Base-by-base conservation (phyloP, 768 basidiomycete species). In the Tricholoma saponaceum region DNA sequence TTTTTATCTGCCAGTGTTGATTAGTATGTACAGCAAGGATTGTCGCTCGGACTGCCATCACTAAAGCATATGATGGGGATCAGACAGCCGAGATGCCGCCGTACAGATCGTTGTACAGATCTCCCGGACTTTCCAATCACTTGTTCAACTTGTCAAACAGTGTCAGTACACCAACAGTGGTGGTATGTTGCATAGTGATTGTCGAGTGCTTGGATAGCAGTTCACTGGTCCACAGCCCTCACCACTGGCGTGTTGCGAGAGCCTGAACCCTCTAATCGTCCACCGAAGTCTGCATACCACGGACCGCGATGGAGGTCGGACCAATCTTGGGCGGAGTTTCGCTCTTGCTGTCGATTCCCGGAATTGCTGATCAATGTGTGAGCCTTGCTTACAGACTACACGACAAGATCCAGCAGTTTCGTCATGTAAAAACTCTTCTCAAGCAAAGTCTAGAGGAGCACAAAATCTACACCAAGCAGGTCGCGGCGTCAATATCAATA, bases 391-490 rank as follows among this genome's bases (percentile, higher is more conserved):
- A 23, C 28, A n/a, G 20, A n/a, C 32, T 55, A 5, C 54, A 55
- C 25, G 43, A 55, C 8, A 55, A 55, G 28, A 47, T 55, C 28
- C 41, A 12, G 10, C 23, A 55, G 22, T 47, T 55, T 47, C 26
- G 46, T 30, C 41, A 44, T 5, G 25, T 35, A 7, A 44, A 33
- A 14, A 16, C 22, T 28, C 41, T 55, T 28, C 46, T 55, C 26
- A 55, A 55, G 41, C 41, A 55, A 5, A 55, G 46, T 22, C 26
- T 44, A 22, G 54, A 55, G 20, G 54, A 55, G 32, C 46, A 55
- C 25, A 43, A 55, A n/a, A 55, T 55, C 26, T 55, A 44, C 54
- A 55, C 54, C 10, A 44, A 55, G 32, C 54, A 55, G 18, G 54
- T 55, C 20, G 32, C 41, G 2, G 43, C 54, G 14, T 55, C 54